Evolutionary conservation across 768 basidiomycete species (phyloP).

Genomic region (Mycena latifolia): DNA sequence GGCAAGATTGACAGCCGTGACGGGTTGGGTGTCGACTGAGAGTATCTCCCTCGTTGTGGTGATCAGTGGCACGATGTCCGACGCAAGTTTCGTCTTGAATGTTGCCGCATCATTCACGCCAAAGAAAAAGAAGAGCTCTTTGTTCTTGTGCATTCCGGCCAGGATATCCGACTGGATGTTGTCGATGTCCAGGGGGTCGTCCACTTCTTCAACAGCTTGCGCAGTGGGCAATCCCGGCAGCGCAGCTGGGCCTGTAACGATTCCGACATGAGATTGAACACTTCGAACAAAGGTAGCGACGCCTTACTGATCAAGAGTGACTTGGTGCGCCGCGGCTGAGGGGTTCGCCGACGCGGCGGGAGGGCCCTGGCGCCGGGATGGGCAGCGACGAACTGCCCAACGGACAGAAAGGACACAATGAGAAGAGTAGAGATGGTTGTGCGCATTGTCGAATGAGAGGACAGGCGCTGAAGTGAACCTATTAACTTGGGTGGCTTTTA

Average conservation of each 20-base stretch:
- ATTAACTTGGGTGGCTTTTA: conserved; percentile 21
- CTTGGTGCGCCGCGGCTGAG: conserved; percentile 24
- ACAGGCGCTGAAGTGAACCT: conserved; percentile 17
- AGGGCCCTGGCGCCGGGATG: conserved; percentile 1
- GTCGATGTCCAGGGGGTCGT: conserved; percentile 29
- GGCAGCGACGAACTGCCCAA: conserved; percentile 16
- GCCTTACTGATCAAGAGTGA: conserved; percentile 32
- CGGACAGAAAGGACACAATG: conserved; percentile 16
- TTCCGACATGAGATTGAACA: background rate
- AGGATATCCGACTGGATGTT: conserved; percentile 36
- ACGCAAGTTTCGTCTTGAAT: conserved; percentile 37
- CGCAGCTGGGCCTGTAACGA: conserved; percentile 27
- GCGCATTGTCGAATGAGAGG: conserved; percentile 19
- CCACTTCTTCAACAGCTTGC: conserved; percentile 24
- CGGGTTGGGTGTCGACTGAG: conserved; percentile 34
- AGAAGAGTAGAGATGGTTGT: conserved; percentile 17
- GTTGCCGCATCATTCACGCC: conserved; percentile 31
- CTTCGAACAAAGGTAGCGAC: background rate
- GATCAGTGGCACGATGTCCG: conserved; percentile 38
- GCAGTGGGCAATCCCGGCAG: conserved; percentile 34
- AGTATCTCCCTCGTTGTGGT: conserved; percentile 39
- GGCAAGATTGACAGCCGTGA: conserved; percentile 40
- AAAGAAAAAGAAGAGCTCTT: conserved; percentile 43
- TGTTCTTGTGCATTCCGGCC: conserved; percentile 40
- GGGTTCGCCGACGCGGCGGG: conserved; percentile 13